Evolutionary conservation across 306 rosid genomes (phyloP).

Genomic region (Betula pendula): DNA sequence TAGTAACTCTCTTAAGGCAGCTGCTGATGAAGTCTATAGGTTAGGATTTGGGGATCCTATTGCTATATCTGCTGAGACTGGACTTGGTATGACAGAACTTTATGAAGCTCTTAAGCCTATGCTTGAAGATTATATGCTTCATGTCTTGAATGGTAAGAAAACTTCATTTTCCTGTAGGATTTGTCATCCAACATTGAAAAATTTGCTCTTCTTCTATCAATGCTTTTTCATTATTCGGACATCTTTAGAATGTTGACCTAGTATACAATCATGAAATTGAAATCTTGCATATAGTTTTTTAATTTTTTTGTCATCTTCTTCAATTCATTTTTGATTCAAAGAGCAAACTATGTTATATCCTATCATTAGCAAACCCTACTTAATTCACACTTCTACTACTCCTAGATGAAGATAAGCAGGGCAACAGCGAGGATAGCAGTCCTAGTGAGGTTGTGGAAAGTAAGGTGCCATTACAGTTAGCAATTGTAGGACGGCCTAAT

Average conservation of each 20-base stretch:
- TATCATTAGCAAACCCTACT: slow-evolving; percentile 12
- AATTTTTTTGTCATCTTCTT: not conserved
- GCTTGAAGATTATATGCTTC: slow-evolving; percentile 67
- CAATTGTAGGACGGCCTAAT: slow-evolving; percentile 96
- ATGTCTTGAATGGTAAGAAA: slow-evolving; percentile 52
- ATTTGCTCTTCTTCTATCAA: not conserved
- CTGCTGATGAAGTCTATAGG: slow-evolving; percentile 61
- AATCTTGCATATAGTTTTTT: not conserved
- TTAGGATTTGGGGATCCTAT: slow-evolving; percentile 95
- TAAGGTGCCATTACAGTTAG: slow-evolving; percentile 78
- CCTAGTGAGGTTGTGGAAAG: slow-evolving; percentile 56
- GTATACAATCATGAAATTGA: not conserved
- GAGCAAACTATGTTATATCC: slow-evolving; percentile 4
- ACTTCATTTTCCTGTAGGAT: not conserved
- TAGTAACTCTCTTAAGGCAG: slow-evolving; percentile 49
- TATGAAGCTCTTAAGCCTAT: slow-evolving; percentile 62
- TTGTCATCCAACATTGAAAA: slow-evolving; percentile 8
- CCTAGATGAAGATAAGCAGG: slow-evolving; percentile 47
- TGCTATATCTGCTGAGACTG: slow-evolving; percentile 95
- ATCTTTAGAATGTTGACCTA: not conserved
- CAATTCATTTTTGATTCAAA: not conserved
- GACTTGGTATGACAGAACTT: slow-evolving; percentile 83
- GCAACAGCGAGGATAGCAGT: slow-evolving; percentile 34
- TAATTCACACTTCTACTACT: slow-evolving; percentile 29
- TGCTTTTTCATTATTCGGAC: not conserved